Base-by-base conservation (phyloP, 2,329 filamentous ascomycete genomes). In the Lecanicillium sp. region DNA sequence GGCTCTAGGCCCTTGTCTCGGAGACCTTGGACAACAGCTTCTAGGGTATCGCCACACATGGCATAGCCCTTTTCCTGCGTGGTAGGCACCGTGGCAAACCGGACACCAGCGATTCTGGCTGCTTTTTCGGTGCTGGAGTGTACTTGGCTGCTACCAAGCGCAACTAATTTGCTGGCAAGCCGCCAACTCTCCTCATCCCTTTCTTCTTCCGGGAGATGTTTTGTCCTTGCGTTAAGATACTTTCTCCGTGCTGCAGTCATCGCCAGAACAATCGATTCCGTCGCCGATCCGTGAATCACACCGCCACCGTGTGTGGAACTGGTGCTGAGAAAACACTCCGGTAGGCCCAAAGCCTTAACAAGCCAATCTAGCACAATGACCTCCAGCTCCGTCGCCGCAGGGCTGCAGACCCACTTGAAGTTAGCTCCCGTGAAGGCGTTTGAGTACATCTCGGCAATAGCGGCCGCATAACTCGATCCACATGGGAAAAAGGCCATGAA, bases 401-500 rank as follows among this genome's bases (percentile, higher is more conserved):
- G 90, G 5, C 82, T 88, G 63, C 90, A 95, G 46, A 95, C 79
- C 90, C 90, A 95, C 63, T 95, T 95, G 71, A 96, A 96, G 27
- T 87, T 87, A 2, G 90, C 87, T 11, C 85, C 85, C 9, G 80
- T 92, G 62, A 95, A 89, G 5, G 87, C 83, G 4, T 85, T 81
- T 29, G 80, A 86, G 68, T 94, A 96, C 67, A 96, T 80, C 63
- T 95, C 90, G n/a, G 86, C 90, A 8, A 96, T 72, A 59, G 95
- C 89, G 17, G 80, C 77, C 0, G 89, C 88, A 55, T 83, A 95
- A 25, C 83, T 85, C 37, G 81, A 80, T 18, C 77, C 80, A 34
- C 86, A 86, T 1, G 90, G 85, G 63, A 92, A 96, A 70, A 94
- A 95, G 31, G 90, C 89, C 76, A 95, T 86, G 71, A 95, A 95